Conservation (phyloP, 2,329 filamentous ascomycete genomes). For the Aureobasidium sp. region DNA sequence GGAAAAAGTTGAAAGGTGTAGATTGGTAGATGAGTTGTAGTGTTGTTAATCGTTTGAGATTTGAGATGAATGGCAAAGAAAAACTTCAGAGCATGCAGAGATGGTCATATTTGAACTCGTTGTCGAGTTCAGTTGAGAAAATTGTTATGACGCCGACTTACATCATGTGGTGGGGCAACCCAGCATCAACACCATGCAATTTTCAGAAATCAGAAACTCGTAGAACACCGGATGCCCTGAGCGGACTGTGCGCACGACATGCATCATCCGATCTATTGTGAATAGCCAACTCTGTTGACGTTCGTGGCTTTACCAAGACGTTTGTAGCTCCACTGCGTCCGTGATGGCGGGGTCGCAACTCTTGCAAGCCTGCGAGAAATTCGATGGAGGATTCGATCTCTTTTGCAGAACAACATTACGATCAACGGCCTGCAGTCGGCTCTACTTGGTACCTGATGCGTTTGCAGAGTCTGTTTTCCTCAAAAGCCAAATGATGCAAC, state of each 20-base stretch:
- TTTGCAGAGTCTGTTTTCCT: not conserved
- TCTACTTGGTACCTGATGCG: not conserved
- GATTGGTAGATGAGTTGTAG: not conserved
- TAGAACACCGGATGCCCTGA: not conserved
- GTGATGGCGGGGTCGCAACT: constrained; percentile 1
- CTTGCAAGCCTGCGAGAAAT: not conserved
- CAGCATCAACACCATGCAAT: constrained; percentile 2
- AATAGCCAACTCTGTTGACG: not conserved
- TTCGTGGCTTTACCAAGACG: not conserved
- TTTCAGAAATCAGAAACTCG: not conserved
- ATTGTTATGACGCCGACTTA: constrained; percentile 1
- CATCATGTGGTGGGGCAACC: constrained; percentile 6
- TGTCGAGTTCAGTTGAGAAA: not conserved
- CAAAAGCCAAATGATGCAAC: not conserved
- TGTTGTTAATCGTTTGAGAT: not conserved
- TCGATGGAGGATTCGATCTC: not conserved
- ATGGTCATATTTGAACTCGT: constrained; percentile 2
- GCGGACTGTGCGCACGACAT: not conserved
- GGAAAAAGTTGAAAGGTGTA: not conserved
- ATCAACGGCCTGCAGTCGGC: constrained; percentile 9
- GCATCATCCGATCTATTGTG: not conserved
- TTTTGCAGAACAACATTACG: not conserved
- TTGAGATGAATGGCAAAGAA: constrained; percentile 4
- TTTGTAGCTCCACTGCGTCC: not conserved
- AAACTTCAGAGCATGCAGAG: not conserved